Base-by-base conservation (phyloP, 2,329 filamentous ascomycete genomes). In the Aspergillus sp. region DNA sequence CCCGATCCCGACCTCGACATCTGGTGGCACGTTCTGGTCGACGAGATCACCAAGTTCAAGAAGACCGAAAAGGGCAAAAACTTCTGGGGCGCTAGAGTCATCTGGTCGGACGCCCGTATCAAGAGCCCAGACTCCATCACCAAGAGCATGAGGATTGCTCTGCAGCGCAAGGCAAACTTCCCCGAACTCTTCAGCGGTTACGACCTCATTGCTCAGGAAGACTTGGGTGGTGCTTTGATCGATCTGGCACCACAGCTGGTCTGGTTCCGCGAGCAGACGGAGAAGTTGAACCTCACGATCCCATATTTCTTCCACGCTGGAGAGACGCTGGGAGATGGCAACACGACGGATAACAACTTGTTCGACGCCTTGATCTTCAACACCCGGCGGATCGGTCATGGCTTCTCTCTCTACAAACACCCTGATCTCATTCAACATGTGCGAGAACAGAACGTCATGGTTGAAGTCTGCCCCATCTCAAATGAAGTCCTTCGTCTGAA, bases 281-380 rank as follows among this genome's bases (percentile, higher is more conserved):
- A 79, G 1, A 74, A 85, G 59, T 81, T 86, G 57, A 80, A 79
- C 4, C 78, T 95, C 40, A 80, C 87, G 39, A 81, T 96, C 7
- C 90, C 90, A 1, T 94, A 95, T 71, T 94, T 93, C 74, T 91
- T 96, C 72, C 89, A 95, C 64, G 88, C 90, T 0, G 90, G 89
- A 55, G 90, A 95, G 67, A 88, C 83, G n/a, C 80, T 94, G 0
- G 88, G 88, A 26, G 81, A 86, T 51, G 88, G 88, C 32, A 82
- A 81, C 56, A 76, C 75, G 10, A 84, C 85, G 0, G 89, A 95
- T 60, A 72, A 78, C 51, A 95, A 96, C 65, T 76, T 96, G 4
- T 94, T 88, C 62, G 88, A 95, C 61, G 88, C 88, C 0, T 75
- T 96, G 5, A 72, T 94, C 3, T 78, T 95, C 4, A 88, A 88